Evolutionary conservation across 257 asterid genomes (phyloP), one percentile per base, ranked within the genome.

Genomic region (Prunella vulgaris): DNA sequence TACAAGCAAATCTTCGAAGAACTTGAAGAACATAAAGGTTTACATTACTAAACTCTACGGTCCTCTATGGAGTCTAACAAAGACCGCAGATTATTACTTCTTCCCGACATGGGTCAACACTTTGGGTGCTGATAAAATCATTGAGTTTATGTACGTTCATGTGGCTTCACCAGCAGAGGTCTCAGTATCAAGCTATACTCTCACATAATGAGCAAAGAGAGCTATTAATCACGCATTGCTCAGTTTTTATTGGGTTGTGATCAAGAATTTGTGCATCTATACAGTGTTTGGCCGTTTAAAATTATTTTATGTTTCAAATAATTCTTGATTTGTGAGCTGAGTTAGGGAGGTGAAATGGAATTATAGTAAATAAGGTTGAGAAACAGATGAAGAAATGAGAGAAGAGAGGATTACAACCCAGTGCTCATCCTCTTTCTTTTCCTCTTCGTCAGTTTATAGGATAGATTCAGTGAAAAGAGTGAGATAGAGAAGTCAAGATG

Each of bases 381-480:
- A 84, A 73, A 51, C 25, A 89, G 96, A 76, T 22, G 85, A 76
- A 81, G 96, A 88, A 86, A 86, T 85, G 95, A 85, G 97, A 59
- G 97, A 90, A 80, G 97, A 82, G 96, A 88, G 83, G 70, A 79
- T 74, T 78, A 65, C 69, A 76, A 76, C 69, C 57, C 66, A 77
- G 93, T 80, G 97, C 95, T 90, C 93, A 83, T 90, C 97, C 99
- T 93, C 96, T 87, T 88, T 90, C 97, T 84, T 85, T 79, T 85
- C 88, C 77, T 44, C 81, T 76, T 82, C 84, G 77, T 73, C 85
- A 70, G 70, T 53, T 24, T 77, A 70, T 71, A 81, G 78, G 60
- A 73, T 69, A 70, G 80, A 64, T 72, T 72, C 65, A 76, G 62
- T 68, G 79, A 74, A 83, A 56, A 62, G 78, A 72, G 72, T 77